A percentile compares a stretch with the other conserved stretches of the same genome.
These are phyloP conservation scores for Coccomyxa subellipsoidea DNA, from an alignment of 163 green algal genomes.

Conservation along the genomic window DNA sequence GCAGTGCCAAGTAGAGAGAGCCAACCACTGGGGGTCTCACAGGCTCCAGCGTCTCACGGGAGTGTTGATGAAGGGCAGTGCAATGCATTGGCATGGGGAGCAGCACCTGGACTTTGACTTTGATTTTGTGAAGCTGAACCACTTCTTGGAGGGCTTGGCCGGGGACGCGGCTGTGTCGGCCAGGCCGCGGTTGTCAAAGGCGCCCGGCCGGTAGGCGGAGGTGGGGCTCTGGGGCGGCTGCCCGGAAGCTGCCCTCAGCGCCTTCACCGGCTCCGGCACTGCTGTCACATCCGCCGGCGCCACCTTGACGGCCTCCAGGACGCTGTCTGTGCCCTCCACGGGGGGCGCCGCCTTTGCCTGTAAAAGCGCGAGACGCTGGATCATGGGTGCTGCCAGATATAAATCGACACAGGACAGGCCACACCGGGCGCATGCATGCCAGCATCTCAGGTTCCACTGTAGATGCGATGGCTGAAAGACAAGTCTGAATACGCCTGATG, in stretches of 20 bases:
- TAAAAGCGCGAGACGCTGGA: neutral
- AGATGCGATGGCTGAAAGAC: too few species aligned
- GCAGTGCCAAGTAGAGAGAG: too few species aligned
- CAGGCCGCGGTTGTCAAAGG: neutral
- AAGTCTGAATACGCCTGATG: too few species aligned
- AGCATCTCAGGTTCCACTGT: too few species aligned
- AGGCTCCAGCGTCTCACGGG: too few species aligned
- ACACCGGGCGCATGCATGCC: too few species aligned
- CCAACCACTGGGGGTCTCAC: too few species aligned
- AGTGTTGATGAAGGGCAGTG: too few species aligned
- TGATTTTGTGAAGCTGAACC: neutral
- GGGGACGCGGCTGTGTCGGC: neutral
- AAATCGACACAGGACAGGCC: too few species aligned
- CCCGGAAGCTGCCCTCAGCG: neutral
- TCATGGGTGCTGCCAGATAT: too few species aligned
- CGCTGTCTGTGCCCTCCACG: neutral
- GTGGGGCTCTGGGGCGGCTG: neutral
- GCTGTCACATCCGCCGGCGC: neutral
- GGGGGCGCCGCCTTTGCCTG: neutral
- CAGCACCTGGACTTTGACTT: neutral
- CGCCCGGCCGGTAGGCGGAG: neutral
- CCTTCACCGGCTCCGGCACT: neutral
- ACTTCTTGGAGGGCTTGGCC: neutral
- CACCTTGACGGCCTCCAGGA: neutral
- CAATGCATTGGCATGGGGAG: too few species aligned